These are phyloP conservation scores for Entelexis sorbosivorans DNA, from an alignment of 1,139 yeast species.

Conservation along the genomic window DNA sequence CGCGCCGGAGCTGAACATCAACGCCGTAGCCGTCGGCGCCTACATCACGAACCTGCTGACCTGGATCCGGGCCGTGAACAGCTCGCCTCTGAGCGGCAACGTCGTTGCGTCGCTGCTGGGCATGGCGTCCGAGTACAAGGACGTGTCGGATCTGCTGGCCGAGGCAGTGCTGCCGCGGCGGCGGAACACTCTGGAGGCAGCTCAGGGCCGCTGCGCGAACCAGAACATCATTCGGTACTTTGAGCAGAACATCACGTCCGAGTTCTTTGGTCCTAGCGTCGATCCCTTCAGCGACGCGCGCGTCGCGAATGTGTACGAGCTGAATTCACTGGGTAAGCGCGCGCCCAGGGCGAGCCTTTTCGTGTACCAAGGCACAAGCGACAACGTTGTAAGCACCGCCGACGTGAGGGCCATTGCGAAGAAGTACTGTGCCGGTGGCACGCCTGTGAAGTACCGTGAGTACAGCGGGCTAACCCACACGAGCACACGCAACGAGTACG, in stretches of 20 bases:
- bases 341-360: slow-evolving; percentile 26
- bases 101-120: slow-evolving; percentile 24
- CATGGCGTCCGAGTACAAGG: slow-evolving; percentile 27
- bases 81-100: slow-evolving; percentile 18
- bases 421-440: slow-evolving; percentile 26
- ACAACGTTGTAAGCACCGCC: slow-evolving; percentile 24
- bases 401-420: slow-evolving; percentile 23
- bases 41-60: slow-evolving; percentile 24
- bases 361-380: slow-evolving; percentile 28
- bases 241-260: slow-evolving; percentile 15
- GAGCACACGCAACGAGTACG: slow-evolving; percentile 11
- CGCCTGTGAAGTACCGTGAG: slow-evolving; percentile 24
- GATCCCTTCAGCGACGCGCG: slow-evolving; percentile 8
- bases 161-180: slow-evolving; percentile 24
- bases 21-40: slow-evolving; percentile 27
- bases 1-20: slow-evolving; percentile 28
- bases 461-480: slow-evolving; percentile 20
- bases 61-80: slow-evolving; percentile 17
- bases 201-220: slow-evolving; percentile 14
- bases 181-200: slow-evolving; percentile 14
- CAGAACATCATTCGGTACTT: slow-evolving; percentile 14
- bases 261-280: slow-evolving; percentile 11
- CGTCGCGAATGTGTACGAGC: slow-evolving; percentile 23
- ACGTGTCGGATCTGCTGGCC: slow-evolving; percentile 17
- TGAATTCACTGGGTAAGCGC: slow-evolving; percentile 19